Evolutionary conservation across 768 basidiomycete species (phyloP), one percentile per base, ranked within the genome.

Genomic region (Mycena latifolia): DNA sequence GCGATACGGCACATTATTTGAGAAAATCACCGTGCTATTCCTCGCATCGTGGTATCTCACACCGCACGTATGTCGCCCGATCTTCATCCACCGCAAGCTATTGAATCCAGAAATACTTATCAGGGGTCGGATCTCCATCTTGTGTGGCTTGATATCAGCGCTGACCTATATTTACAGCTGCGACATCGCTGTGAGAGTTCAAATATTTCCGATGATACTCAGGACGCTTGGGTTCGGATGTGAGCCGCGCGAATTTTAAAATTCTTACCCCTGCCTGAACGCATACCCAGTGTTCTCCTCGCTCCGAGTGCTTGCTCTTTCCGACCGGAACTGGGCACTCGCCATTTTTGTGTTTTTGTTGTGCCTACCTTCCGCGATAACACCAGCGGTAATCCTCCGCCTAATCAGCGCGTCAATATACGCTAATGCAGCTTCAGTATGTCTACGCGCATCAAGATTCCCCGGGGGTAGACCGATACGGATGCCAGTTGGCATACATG

Each of bases 41-140:
- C 74, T 78, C 20, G 76, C 77, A 2, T 78, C 77, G 27, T 78
- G 75, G 77, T 75, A 75, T 48, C 72, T 78, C 64, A 73, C 76
- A 31, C 76, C 74, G 27, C 65, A 69, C 27, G 77, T 77, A 69
- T 55, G 75, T 61, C 15, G 37, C 20, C 29, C 31, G 11, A 15
- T 8, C 41, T 45, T 22, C 28, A 2, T 20, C 45, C 20, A n/a
- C n/a, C 12, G 33, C 22, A 37, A 5, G 18, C 10, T 45, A 43
- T 33, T 46, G 29, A 43, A 43, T 24, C 18, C 10, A 11, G 14
- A 17, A 25, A 5, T 41, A 10, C n/a, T n/a, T n/a, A n/a, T 28
- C 50, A 65, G 64, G 64, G 64, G 64, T 65, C 4, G 5, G 56
- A 31, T 37, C 31, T 33, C 28, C 41, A 3, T 45, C 35, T 37